Evolutionary conservation across 2,329 filamentous ascomycete genomes (phyloP).

Genomic region (Fusarium xylarioides): DNA sequence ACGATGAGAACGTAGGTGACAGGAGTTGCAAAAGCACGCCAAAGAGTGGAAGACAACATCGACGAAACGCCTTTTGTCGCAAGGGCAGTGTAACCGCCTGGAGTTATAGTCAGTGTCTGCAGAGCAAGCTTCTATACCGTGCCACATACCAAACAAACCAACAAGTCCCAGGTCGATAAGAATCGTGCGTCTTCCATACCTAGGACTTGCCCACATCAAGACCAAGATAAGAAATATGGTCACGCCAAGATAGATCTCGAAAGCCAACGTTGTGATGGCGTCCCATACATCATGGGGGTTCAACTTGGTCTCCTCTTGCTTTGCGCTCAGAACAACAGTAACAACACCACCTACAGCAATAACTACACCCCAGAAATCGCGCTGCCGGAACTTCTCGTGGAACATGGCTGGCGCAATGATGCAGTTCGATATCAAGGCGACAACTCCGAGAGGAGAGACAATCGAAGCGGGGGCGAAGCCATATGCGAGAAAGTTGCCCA

Average conservation of each 20-base stretch:
- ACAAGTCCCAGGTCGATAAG: conserved; percentile 93
- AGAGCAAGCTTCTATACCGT: neutral
- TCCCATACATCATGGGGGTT: conserved; percentile 90
- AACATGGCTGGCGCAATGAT: conserved; percentile 95
- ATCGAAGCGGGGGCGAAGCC: conserved; percentile 98
- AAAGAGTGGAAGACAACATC: conserved; percentile 88
- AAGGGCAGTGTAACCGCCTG: conserved; percentile 93
- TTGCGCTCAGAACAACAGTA: conserved; percentile 91
- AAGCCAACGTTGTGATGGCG: conserved; percentile 86
- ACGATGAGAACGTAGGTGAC: conserved; percentile 88
- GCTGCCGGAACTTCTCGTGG: conserved; percentile 84
- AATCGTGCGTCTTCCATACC: conserved; percentile 86
- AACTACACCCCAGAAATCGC: conserved; percentile 88
- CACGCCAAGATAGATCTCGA: conserved; percentile 87
- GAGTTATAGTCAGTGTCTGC: conserved; percentile 8
- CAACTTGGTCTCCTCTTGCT: conserved; percentile 87
- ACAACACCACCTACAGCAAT: conserved; percentile 89
- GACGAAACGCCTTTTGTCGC: conserved; percentile 97
- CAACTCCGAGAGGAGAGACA: conserved; percentile 95
- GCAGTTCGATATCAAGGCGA: conserved; percentile 95
- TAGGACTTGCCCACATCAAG: conserved; percentile 83
- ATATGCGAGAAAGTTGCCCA: conserved; percentile 96
- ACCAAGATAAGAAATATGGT: conserved; percentile 77
- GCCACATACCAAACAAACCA: conserved; percentile 81
- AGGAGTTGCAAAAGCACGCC: conserved; percentile 88